Conservation (phyloP, 768 basidiomycete species). For the Macrolepiota albuminosa region DNA sequence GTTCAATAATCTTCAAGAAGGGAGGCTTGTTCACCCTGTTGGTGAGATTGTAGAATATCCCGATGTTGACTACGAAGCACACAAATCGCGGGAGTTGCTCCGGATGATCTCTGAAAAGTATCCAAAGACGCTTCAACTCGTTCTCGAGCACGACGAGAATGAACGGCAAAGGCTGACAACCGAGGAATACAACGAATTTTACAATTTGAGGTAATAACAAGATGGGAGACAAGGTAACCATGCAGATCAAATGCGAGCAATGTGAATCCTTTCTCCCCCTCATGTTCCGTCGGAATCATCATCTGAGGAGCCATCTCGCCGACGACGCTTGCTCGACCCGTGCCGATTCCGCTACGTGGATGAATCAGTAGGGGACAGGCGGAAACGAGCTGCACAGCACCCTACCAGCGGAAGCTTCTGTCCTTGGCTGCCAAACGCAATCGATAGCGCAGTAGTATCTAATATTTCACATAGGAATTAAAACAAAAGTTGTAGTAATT, state of each 20-base stretch:
- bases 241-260: slow-evolving; percentile 5
- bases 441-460: slow-evolving; percentile 89
- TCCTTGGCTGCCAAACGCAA: slow-evolving; percentile 85
- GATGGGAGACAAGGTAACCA: not conserved
- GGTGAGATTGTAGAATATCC: slow-evolving; percentile 17
- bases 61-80: slow-evolving; percentile 18
- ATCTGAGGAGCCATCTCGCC: slow-evolving; percentile 58
- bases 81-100: slow-evolving; percentile 37
- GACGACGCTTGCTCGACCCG: slow-evolving; percentile 63
- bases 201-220: slow-evolving; percentile 20
- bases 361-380: slow-evolving; percentile 16
- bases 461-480: slow-evolving; percentile 11
- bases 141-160: slow-evolving; percentile 27
- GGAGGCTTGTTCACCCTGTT: slow-evolving; percentile 43
- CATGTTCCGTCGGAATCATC: slow-evolving; percentile 60
- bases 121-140: slow-evolving; percentile 37
- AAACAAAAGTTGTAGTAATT: slow-evolving; percentile 10
- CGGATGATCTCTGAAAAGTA: slow-evolving; percentile 42
- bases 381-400: slow-evolving; percentile 13
- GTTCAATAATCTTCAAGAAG: slow-evolving; percentile 44
- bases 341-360: slow-evolving; percentile 70
- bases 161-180: slow-evolving; percentile 24
- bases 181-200: slow-evolving; percentile 24
- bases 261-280: not conserved
- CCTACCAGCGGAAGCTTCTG: slow-evolving; percentile 84